Percentiles rank a stretch among this genome's conserved stretches.
Evolutionary conservation across 345 rosid species (phyloP).

Genomic region (Citrus cavaleriei): DNA sequence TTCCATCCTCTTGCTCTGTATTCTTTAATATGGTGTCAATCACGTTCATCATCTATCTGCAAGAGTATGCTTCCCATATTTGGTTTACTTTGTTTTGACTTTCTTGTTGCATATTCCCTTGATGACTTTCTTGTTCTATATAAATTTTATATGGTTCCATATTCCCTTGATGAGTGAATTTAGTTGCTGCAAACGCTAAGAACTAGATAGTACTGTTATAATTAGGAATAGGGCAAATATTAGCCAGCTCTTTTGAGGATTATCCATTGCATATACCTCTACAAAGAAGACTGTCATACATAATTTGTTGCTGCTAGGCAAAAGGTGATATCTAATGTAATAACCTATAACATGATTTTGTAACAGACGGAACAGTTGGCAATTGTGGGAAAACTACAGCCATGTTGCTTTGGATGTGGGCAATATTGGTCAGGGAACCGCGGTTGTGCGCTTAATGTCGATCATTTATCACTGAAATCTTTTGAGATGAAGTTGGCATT

Average conservation of each 20-base stretch:
- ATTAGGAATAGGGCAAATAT: neutral
- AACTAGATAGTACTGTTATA: neutral
- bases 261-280: neutral
- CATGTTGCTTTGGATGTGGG: conserved; percentile 90
- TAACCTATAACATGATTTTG: conserved; percentile 9
- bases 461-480: neutral
- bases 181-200: neutral
- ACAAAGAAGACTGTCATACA: neutral
- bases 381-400: conserved; percentile 87
- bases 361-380: conserved; percentile 92
- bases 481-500: neutral
- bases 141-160: neutral
- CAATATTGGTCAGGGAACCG: conserved; percentile 67
- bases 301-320: neutral
- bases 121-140: neutral
- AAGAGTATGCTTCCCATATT: neutral
- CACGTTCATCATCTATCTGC: neutral
- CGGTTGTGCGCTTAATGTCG: conserved; percentile 17
- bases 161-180: neutral
- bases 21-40: neutral
- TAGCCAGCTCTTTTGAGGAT: neutral
- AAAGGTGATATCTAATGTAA: neutral
- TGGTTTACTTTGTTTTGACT: neutral
- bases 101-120: neutral
- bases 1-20: neutral